Evolutionary conservation across 2,329 filamentous ascomycete genomes (phyloP).

Genomic region (Ophiocordyceps robertsii): DNA sequence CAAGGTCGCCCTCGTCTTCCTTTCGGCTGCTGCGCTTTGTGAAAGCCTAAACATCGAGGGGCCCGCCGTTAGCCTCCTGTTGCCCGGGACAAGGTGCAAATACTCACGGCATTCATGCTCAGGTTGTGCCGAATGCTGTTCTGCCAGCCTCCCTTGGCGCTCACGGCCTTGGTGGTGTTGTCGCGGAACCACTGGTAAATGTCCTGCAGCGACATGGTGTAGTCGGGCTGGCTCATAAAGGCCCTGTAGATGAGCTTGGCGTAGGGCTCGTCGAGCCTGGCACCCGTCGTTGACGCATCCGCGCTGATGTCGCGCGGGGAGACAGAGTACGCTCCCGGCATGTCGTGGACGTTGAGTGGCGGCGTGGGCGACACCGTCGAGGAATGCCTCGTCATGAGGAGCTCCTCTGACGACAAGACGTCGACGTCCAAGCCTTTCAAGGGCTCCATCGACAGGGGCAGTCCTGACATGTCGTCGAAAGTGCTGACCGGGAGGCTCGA

Average conservation of each 20-base stretch:
- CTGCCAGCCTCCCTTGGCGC: constrained; percentile 73
- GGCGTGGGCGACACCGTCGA: constrained; percentile 3
- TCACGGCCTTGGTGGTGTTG: constrained; percentile 68
- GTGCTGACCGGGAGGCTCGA: not conserved
- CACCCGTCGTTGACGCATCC: constrained; percentile 2
- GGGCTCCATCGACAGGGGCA: constrained; percentile 4
- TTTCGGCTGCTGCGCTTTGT: constrained; percentile 23
- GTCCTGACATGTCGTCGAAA: not conserved
- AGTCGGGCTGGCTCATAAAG: constrained; percentile 50
- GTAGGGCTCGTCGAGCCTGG: constrained; percentile 50
- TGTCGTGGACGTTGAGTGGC: not conserved
- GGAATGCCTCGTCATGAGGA: constrained; percentile 1
- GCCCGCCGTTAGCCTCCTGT: not conserved
- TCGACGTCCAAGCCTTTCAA: not conserved
- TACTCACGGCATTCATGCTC: constrained; percentile 78
- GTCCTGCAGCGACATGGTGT: constrained; percentile 67
- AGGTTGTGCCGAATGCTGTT: constrained; percentile 94
- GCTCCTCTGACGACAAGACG: constrained; percentile 2
- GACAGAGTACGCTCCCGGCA: constrained; percentile 1
- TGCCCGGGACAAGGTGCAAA: not conserved
- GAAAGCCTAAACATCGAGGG: constrained; percentile 22
- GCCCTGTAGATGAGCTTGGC: constrained; percentile 69
- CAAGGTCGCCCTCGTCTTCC: constrained; percentile 2
- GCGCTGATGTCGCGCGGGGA: constrained; percentile 6
- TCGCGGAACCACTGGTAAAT: constrained; percentile 84